Base-by-base conservation (phyloP, 495 filamentous ascomycete species). In the Echria macrotheca region DNA sequence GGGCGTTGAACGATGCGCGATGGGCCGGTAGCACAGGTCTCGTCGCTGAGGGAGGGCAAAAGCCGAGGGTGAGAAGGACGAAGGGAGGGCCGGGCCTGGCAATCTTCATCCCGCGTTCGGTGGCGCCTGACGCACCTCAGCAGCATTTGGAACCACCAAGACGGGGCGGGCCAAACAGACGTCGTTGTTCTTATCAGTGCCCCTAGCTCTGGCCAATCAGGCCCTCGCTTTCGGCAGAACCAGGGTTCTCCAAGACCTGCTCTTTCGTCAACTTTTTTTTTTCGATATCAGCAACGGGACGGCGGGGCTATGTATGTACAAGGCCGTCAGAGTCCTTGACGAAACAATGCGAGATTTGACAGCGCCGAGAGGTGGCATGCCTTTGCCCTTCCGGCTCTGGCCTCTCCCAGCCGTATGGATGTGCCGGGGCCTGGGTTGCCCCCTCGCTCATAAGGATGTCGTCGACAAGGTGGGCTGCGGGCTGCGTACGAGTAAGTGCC, bases 141-240 rank as follows among this genome's bases (percentile, higher is more conserved):
- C 53, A 48, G 29, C 31, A 41, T 44, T n/a, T 10, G 22, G 28
- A 46, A 35, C 49, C 50, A 49, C 39, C 40, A 50, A 47, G 51
- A 52, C 24, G 49, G 28, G 47, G 51, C 40, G 47, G 41, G 44
- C 58, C 54, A 60, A 49, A 58, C 53, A 58, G 52, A 58, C 14
- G 26, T 44, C 12, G 32, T 32, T 25, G 40, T 61, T 44, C 59
- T 59, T 62, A 59, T 59, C 56, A 54, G 44, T 59, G 25, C 37
- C 45, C 50, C 44, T 48, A 15, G 14, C 29, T 12, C 36, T 38
- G 38, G 43, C 59, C 59, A 62, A 62, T 62, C 21, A 53, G 31
- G 11, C 3, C 9, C 10, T 9, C 14, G 8, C 39, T 2, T 38
- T 5, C 36, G 29, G n/a, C 45, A 15, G 37, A 33, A 53, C 21